A percentile compares a stretch with the other conserved stretches of the same genome.
Conservation (phyloP, 306 rosid genomes). For the Neltuma alba region DNA sequence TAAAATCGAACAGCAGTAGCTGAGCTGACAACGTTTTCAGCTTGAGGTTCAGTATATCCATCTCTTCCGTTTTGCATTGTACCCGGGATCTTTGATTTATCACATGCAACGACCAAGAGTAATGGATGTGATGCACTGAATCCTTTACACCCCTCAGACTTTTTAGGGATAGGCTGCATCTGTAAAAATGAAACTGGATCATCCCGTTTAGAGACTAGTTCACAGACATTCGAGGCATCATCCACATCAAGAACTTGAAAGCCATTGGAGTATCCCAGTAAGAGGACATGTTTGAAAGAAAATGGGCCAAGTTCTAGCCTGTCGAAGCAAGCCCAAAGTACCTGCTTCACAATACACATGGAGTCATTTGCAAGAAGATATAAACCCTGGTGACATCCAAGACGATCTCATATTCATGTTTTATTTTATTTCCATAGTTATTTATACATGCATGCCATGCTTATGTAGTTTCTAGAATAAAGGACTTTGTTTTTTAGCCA, state of each 20-base stretch:
- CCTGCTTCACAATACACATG: slow-evolving; percentile 53
- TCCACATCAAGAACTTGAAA: slow-evolving; percentile 97
- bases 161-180: slow-evolving; percentile 80
- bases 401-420: not conserved
- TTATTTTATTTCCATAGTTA: not conserved
- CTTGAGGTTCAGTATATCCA: slow-evolving; percentile 59
- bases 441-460: not conserved
- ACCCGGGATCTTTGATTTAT: slow-evolving; percentile 74
- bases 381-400: not conserved
- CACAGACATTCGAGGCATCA: slow-evolving; percentile 76
- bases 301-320: slow-evolving; percentile 69
- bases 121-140: slow-evolving; percentile 85
- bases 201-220: slow-evolving; percentile 83
- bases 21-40: slow-evolving; percentile 60
- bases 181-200: slow-evolving; percentile 97
- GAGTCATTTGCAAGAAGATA: not conserved
- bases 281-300: slow-evolving; percentile 67
- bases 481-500: not conserved
- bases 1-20: slow-evolving; percentile 93
- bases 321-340: slow-evolving; percentile 90
- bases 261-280: slow-evolving; percentile 87
- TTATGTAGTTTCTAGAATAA: not conserved
- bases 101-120: slow-evolving; percentile 92
- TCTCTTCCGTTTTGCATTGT: slow-evolving; percentile 74
- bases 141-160: slow-evolving; percentile 64